Conservation (phyloP, 495 filamentous ascomycete genomes). For the Neurospora sp. region DNA sequence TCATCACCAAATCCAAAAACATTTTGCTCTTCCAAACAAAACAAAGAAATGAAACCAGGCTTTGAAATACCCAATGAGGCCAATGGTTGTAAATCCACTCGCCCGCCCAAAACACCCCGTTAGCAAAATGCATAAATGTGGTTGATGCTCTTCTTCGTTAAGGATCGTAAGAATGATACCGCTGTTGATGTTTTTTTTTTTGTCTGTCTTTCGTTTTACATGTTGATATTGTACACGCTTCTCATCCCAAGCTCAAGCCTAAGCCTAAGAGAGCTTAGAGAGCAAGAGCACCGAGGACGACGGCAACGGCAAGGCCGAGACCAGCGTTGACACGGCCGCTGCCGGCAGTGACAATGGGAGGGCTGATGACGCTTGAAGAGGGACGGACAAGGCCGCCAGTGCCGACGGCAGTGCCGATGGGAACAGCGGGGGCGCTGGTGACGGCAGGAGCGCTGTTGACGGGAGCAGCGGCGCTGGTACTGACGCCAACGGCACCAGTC, state of each 20-base stretch:
- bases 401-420: constrained; percentile 17
- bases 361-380: constrained; percentile 5
- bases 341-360: constrained; percentile 24
- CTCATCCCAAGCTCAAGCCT: background rate
- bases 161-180: constrained; percentile 33
- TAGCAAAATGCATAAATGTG: background rate
- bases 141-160: constrained; percentile 21
- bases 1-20: background rate
- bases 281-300: constrained; percentile 21
- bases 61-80: background rate
- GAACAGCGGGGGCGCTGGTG: constrained; percentile 12
- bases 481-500: constrained; percentile 28
- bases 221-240: background rate
- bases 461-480: constrained; percentile 32
- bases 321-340: constrained; percentile 26
- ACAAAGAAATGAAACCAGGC: background rate
- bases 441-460: constrained; percentile 33
- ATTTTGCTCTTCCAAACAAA: background rate
- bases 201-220: background rate
- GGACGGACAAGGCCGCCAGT: constrained; percentile 22
- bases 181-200: background rate
- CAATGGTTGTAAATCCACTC: background rate
- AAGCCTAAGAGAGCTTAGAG: constrained; percentile 18
- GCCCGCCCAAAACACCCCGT: background rate
- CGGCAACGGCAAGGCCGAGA: constrained; percentile 26